Evolutionary conservation across 140 eudicot species (phyloP).

Genomic region (Ambrosia hybrid): DNA sequence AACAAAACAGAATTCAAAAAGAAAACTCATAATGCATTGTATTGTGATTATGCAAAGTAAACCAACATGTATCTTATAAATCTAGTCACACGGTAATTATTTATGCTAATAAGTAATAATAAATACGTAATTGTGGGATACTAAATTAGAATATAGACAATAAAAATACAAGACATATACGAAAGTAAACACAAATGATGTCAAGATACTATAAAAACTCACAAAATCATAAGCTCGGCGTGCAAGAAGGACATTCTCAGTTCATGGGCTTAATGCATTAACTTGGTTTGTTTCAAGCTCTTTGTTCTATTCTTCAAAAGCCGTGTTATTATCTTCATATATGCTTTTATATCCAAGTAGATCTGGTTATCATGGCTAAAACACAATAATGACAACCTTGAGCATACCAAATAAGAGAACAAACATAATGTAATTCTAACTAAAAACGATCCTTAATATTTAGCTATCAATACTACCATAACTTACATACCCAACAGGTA

Average conservation of each 20-base stretch:
- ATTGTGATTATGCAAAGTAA: no score
- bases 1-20: no score
- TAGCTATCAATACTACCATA: no score
- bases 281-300: slow-evolving; percentile 84
- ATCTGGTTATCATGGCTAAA: slow-evolving; percentile 83
- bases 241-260: slow-evolving; percentile 89
- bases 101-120: no score
- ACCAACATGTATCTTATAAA: no score
- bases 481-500: no score
- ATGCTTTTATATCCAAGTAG: slow-evolving; percentile 58
- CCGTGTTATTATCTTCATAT: slow-evolving; percentile 60
- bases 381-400: slow-evolving; percentile 1
- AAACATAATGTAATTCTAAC: no score
- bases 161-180: not conserved
- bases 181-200: not conserved
- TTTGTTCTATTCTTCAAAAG: slow-evolving; percentile 54
- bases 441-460: no score
- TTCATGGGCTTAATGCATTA: slow-evolving; percentile 83
- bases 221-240: slow-evolving; percentile 98
- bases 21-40: no score
- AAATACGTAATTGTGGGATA: not conserved
- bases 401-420: no score
- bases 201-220: slow-evolving; percentile 30
- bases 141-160: not conserved
- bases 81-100: no score